Percentiles rank a stretch among this genome's conserved stretches.
phyloP scores from a whole-genome alignment of 768 basidiomycete species.

The Suillus bovinus region DNA sequence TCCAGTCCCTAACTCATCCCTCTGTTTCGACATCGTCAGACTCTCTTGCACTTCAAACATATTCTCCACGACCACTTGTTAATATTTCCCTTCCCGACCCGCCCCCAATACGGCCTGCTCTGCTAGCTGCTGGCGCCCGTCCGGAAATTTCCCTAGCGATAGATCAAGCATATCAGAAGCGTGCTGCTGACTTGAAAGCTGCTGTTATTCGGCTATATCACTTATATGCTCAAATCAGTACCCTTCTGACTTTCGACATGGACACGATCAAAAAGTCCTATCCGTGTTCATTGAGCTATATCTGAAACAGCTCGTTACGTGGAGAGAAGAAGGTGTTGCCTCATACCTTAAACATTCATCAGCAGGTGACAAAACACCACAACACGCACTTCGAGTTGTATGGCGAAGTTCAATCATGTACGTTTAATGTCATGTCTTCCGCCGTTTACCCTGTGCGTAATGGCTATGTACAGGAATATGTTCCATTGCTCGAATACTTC shows the following conservation, averaged over 20 bases:
- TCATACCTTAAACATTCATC: neutral
- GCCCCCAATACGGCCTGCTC: slow-evolving; percentile 2
- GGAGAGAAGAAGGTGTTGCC: rapidly evolving
- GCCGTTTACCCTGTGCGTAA: neutral
- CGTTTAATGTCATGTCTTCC: neutral
- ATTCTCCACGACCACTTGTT: neutral
- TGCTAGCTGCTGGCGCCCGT: slow-evolving; percentile 2
- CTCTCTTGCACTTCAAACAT: neutral
- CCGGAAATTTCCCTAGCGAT: neutral
- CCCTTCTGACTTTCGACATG: too few relatives aligned
- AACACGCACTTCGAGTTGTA: neutral
- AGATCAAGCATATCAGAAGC: slow-evolving; percentile 7
- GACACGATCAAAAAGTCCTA: neutral
- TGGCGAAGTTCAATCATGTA: neutral
- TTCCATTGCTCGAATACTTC: slow-evolving; percentile 46
- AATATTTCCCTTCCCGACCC: slow-evolving; percentile 10
- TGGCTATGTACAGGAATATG: slow-evolving; percentile 38
- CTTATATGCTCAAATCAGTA: neutral
- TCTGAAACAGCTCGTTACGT: rapidly evolving
- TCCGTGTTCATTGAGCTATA: neutral
- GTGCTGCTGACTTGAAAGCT: slow-evolving; percentile 9
- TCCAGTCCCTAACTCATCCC: neutral
- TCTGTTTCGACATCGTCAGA: neutral
- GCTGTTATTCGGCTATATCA: rapidly evolving
- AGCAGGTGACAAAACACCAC: rapidly evolving